These are phyloP conservation scores for Stachybotrys chartarum DNA, from an alignment of 2,329 filamentous ascomycete species.

Conservation along the genomic window DNA sequence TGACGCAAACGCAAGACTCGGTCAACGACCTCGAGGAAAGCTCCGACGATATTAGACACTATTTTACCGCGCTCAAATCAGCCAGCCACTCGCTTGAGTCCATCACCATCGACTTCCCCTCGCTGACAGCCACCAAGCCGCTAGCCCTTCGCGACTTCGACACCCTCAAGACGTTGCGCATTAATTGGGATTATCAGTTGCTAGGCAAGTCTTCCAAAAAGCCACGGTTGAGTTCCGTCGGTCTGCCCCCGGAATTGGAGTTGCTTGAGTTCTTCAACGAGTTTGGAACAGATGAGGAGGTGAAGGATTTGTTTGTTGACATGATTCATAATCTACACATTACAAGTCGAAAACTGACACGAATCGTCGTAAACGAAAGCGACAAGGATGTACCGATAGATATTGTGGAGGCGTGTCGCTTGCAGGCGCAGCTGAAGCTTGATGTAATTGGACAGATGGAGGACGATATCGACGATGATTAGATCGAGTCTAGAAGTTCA, in stretches of 20 bases:
- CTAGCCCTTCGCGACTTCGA: constrained; percentile 36
- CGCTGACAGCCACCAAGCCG: constrained; percentile 29
- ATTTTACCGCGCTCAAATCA: constrained; percentile 34
- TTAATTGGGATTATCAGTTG: constrained; percentile 42
- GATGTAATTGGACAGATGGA: constrained; percentile 23
- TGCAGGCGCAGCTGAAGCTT: constrained; percentile 19
- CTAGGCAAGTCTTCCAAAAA: constrained; percentile 37
- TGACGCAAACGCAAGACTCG: constrained; percentile 34
- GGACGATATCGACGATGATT: background rate
- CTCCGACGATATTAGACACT: constrained; percentile 38
- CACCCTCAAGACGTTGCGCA: constrained; percentile 28
- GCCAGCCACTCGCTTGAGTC: constrained; percentile 33
- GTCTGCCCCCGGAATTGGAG: constrained; percentile 37
- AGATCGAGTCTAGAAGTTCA: no score
- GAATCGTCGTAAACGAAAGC: constrained; percentile 28
- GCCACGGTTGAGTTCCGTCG: constrained; percentile 38
- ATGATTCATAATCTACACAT: constrained; percentile 29
- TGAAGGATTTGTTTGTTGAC: constrained; percentile 35
- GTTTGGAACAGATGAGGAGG: constrained; percentile 38
- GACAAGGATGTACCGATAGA: constrained; percentile 25
- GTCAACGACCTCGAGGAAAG: constrained; percentile 36
- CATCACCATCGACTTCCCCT: constrained; percentile 37
- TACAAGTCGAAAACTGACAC: constrained; percentile 27
- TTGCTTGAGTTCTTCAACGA: constrained; percentile 38
- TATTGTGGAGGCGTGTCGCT: constrained; percentile 26